These are phyloP conservation scores for Wickerhamiella spandovensis DNA, from an alignment of 805 yeast species.

Conservation along the genomic window DNA sequence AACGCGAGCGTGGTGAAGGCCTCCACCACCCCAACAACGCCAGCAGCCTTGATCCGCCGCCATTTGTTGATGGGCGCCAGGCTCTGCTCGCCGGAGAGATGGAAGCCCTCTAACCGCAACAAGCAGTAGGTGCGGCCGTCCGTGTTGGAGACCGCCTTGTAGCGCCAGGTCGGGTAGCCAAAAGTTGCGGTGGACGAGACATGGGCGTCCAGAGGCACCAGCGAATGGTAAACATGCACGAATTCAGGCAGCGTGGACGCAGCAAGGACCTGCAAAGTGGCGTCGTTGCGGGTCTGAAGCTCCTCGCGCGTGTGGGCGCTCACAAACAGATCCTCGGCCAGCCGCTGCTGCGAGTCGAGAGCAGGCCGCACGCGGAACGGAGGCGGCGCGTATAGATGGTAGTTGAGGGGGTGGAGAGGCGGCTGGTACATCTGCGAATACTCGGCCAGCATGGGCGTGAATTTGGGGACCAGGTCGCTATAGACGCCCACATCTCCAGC, in stretches of 20 bases:
- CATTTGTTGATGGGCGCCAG: constrained; percentile 53
- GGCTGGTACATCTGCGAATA: constrained; percentile 14
- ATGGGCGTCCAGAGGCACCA: constrained; percentile 59
- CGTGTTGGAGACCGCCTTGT: constrained; percentile 64
- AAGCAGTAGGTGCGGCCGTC: constrained; percentile 72
- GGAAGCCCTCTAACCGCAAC: constrained; percentile 54
- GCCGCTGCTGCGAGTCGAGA: constrained; percentile 57
- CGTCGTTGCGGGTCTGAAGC: constrained; percentile 63
- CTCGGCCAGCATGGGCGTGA: neutral
- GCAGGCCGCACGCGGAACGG: constrained; percentile 42
- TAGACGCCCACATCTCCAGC: neutral
- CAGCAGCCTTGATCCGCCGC: constrained; percentile 41
- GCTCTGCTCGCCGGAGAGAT: constrained; percentile 37
- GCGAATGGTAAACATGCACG: constrained; percentile 71
- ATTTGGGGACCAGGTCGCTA: constrained; percentile 1
- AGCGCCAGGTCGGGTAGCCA: constrained; percentile 48
- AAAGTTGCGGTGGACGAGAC: constrained; percentile 23
- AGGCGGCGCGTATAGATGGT: constrained; percentile 80
- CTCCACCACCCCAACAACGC: constrained; percentile 56
- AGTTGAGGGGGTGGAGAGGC: constrained; percentile 37
- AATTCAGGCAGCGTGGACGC: constrained; percentile 53
- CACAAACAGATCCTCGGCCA: constrained; percentile 55
- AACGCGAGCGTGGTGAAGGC: constrained; percentile 81
- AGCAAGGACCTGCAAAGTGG: constrained; percentile 55
- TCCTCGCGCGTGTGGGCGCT: constrained; percentile 58